Conservation (phyloP, 768 basidiomycete genomes). For the Fistulinella prunicolor region DNA sequence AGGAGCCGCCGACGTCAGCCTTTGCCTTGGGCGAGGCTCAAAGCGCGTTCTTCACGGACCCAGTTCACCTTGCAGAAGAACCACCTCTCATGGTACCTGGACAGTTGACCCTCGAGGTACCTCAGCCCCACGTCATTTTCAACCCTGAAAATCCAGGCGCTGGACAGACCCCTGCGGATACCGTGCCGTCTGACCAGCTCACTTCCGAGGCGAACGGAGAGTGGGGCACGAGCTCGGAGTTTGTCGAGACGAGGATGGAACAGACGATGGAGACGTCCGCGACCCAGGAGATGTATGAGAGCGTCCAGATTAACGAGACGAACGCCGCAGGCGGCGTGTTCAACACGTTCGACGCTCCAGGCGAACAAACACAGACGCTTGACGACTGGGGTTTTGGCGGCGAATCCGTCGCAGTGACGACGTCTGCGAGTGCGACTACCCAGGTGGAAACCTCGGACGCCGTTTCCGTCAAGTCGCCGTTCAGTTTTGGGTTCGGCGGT, state of each 20-base stretch:
- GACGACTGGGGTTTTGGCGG: neutral
- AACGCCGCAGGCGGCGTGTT: too few species aligned
- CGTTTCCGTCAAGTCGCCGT: neutral
- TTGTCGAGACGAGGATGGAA: constrained; percentile 6
- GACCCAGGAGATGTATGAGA: constrained; percentile 8
- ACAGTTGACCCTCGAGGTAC: constrained; percentile 14
- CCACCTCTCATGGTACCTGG: neutral
- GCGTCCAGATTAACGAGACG: neutral
- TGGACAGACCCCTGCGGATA: constrained; percentile 29
- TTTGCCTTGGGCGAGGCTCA: constrained; percentile 15
- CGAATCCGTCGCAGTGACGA: neutral
- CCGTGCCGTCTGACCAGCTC: constrained; percentile 23
- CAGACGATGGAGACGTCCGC: constrained; percentile 5
- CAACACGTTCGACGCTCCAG: too few species aligned
- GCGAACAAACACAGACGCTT: neutral
- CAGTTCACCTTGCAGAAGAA: neutral
- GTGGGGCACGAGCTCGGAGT: neutral
- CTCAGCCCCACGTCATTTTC: neutral
- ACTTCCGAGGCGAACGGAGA: constrained; percentile 3
- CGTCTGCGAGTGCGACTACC: neutral
- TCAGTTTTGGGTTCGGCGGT: neutral
- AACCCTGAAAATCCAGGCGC: constrained; percentile 2
- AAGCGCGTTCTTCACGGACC: neutral
- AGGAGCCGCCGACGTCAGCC: constrained; percentile 11
- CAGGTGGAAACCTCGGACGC: neutral